A percentile compares a stretch with the other conserved stretches of the same genome.
Conservation (phyloP, 2,329 filamentous ascomycete genomes). For the Cladophialophora exuberans region DNA sequence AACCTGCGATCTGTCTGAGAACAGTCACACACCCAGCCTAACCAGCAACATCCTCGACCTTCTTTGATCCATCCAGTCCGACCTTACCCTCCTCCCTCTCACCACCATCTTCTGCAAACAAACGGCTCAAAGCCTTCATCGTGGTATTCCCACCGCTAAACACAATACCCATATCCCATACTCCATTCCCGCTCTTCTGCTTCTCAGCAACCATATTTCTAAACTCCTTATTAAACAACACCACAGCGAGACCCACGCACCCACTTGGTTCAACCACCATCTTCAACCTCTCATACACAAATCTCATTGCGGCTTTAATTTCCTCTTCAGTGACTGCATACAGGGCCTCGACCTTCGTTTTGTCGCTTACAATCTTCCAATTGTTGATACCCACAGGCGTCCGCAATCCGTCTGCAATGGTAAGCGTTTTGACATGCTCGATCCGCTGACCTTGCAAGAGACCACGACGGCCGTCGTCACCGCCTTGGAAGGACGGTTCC, state of each 20-base stretch:
- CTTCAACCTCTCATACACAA: slow-evolving; percentile 88
- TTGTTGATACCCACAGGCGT: slow-evolving; percentile 78
- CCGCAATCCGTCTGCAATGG: slow-evolving; percentile 85
- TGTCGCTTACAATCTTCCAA: slow-evolving; percentile 76
- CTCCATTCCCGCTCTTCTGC: slow-evolving; percentile 67
- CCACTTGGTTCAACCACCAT: slow-evolving; percentile 86
- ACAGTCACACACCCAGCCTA: no score
- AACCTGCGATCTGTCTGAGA: no score
- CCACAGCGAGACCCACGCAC: slow-evolving; percentile 80
- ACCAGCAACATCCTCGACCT: slow-evolving; percentile 32
- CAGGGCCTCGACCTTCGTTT: slow-evolving; percentile 69
- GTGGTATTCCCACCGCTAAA: slow-evolving; percentile 69
- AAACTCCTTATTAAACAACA: slow-evolving; percentile 85
- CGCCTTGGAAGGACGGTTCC: slow-evolving; percentile 81
- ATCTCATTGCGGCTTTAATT: slow-evolving; percentile 73
- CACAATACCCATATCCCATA: slow-evolving; percentile 70
- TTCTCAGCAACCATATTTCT: slow-evolving; percentile 60
- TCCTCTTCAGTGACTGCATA: slow-evolving; percentile 78
- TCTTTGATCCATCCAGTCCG: slow-evolving; percentile 25
- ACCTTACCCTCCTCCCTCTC: slow-evolving; percentile 26
- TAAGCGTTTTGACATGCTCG: slow-evolving; percentile 70
- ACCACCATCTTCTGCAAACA: slow-evolving; percentile 46
- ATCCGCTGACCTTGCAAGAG: slow-evolving; percentile 67
- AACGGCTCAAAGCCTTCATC: slow-evolving; percentile 61
- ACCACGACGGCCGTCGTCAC: slow-evolving; percentile 78